Evolutionary conservation across 1,139 yeast species (phyloP).

Genomic region (Zygosaccharomyces pseudobailii): DNA sequence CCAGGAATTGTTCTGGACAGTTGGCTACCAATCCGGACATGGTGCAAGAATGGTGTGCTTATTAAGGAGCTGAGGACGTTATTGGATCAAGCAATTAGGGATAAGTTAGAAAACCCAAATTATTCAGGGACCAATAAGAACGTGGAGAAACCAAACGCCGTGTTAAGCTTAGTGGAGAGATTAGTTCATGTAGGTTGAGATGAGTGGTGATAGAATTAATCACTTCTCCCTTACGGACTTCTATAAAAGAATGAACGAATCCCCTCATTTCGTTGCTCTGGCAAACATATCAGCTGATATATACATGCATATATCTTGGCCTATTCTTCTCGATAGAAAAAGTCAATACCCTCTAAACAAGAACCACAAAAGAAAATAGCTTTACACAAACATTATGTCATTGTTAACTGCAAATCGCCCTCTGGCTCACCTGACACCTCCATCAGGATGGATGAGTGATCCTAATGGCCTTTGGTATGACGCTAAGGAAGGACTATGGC

Average conservation of each 20-base stretch:
- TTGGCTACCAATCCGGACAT: constrained; percentile 81
- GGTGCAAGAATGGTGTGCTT: constrained; percentile 92
- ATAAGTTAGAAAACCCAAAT: constrained; percentile 44
- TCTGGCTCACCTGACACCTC: constrained; percentile 24
- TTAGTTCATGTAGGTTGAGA: constrained; percentile 5
- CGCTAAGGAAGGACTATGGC: constrained; percentile 25
- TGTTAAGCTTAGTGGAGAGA: constrained; percentile 8
- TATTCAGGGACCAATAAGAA: constrained; percentile 15
- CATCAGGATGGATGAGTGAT: constrained; percentile 31
- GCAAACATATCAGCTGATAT: background rate
- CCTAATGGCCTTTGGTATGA: constrained; percentile 32
- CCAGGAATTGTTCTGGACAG: constrained; percentile 68
- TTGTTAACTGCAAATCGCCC: constrained; percentile 17
- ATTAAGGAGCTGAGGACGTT: constrained; percentile 63
- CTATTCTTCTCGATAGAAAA: background rate
- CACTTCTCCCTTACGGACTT: no score
- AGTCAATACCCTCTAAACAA: background rate
- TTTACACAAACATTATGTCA: background rate
- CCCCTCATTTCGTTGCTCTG: background rate
- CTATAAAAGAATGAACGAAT: background rate
- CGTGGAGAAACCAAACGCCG: constrained; percentile 4
- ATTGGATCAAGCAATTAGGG: constrained; percentile 63
- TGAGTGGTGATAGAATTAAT: background rate
- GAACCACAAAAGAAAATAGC: background rate
- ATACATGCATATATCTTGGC: background rate